phyloP scores from a whole-genome alignment of 1,284 basidiomycete genomes.

The Anthracocystis setariae region DNA sequence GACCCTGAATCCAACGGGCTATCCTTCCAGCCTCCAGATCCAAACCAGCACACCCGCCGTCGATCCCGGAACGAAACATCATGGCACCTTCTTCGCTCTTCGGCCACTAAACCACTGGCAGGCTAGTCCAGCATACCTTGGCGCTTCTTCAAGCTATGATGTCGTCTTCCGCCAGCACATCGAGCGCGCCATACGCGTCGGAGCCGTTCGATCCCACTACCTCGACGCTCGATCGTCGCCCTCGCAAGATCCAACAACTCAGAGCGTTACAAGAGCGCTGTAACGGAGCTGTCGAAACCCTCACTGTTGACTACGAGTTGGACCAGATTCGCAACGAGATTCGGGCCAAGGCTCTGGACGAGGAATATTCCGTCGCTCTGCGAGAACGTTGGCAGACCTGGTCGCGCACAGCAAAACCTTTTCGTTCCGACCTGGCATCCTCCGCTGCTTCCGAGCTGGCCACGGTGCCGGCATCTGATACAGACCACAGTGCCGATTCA shows the following conservation, averaged over 20 bases:
- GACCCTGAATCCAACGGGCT: slow-evolving; percentile 4
- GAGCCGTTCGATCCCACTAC: slow-evolving; percentile 12
- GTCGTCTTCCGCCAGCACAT: not conserved
- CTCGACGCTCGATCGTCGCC: slow-evolving; percentile 24
- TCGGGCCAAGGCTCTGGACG: slow-evolving; percentile 25
- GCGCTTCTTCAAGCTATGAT: not conserved
- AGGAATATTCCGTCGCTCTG: slow-evolving; percentile 38
- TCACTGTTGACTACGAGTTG: slow-evolving; percentile 29
- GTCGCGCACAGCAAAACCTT: slow-evolving; percentile 34
- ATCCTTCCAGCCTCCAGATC: not conserved
- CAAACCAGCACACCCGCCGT: not conserved
- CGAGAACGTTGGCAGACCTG: slow-evolving; percentile 47
- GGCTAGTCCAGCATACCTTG: not conserved
- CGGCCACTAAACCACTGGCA: not conserved
- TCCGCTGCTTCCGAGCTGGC: slow-evolving; percentile 26
- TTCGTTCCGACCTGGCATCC: slow-evolving; percentile 31
- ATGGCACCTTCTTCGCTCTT: not conserved
- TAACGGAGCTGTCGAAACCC: slow-evolving; percentile 2
- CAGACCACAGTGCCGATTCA: slow-evolving; percentile 13
- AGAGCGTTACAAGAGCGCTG: slow-evolving; percentile 4
- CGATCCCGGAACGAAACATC: not conserved
- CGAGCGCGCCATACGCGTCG: slow-evolving; percentile 17
- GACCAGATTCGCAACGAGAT: slow-evolving; percentile 17
- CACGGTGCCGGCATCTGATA: slow-evolving; percentile 3
- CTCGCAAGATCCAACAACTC: slow-evolving; percentile 14